Conservation (phyloP, 441 rosid species). For the Gossypium gossypioides region DNA sequence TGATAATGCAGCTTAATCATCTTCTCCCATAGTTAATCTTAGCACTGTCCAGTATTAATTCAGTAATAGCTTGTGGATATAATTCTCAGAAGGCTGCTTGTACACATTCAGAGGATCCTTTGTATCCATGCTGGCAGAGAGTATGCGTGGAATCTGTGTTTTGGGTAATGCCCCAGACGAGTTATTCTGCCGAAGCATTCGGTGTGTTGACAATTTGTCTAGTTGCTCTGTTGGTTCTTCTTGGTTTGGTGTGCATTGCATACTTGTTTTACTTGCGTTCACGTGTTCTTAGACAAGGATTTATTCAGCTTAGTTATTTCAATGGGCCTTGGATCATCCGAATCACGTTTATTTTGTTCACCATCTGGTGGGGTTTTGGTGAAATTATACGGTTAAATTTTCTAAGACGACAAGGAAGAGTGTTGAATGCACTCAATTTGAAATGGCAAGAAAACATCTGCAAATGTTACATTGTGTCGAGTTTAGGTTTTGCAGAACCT, state of each 20-base stretch:
- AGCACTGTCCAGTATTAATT: slow-evolving; percentile 8
- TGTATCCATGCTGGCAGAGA: slow-evolving; percentile 98
- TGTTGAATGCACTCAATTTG: slow-evolving; percentile 43
- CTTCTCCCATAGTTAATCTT: slow-evolving; percentile 6
- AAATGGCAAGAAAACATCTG: slow-evolving; percentile 85
- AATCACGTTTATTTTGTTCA: slow-evolving; percentile 53
- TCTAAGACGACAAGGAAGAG: slow-evolving; percentile 49
- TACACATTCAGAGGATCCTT: slow-evolving; percentile 30
- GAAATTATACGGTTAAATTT: slow-evolving; percentile 69
- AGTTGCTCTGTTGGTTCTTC: slow-evolving; percentile 56
- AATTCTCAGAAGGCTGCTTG: slow-evolving; percentile 21
- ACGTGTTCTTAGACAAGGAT: slow-evolving; percentile 45
- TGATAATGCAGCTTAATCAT: background rate
- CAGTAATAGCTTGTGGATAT: slow-evolving; percentile 16
- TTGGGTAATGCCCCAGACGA: slow-evolving; percentile 99
- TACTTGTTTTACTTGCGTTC: slow-evolving; percentile 72
- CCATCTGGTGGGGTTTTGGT: slow-evolving; percentile 87
- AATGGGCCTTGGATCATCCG: slow-evolving; percentile 92
- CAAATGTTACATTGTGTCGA: slow-evolving; percentile 85
- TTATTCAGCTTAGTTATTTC: slow-evolving; percentile 57
- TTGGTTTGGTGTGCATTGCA: slow-evolving; percentile 67
- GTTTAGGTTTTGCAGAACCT: slow-evolving; percentile 94
- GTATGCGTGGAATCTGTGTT: slow-evolving; percentile 94
- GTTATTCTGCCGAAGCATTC: slow-evolving; percentile 85
- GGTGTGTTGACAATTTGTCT: slow-evolving; percentile 93